Evolutionary conservation across 2,329 filamentous ascomycete species (phyloP).

Genomic region (Rachicladosporium sp.): DNA sequence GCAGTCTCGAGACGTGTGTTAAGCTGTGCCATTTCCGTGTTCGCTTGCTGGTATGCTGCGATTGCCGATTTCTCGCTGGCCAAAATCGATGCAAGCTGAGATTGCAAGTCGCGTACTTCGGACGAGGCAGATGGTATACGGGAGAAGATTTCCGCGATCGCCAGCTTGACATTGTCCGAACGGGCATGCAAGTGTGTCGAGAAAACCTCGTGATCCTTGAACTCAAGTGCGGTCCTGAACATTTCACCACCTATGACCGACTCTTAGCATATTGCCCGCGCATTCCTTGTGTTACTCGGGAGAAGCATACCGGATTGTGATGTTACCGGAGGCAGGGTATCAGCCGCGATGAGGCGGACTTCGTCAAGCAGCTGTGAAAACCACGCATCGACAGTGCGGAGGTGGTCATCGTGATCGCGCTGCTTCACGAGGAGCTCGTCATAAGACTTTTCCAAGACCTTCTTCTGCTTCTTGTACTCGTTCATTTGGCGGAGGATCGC

Average conservation of each 20-base stretch:
- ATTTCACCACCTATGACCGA: slow-evolving; percentile 21
- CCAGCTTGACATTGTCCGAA: slow-evolving; percentile 61
- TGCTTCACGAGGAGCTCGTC: slow-evolving; percentile 68
- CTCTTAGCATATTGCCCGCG: slow-evolving; percentile 20
- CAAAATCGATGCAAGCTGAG: slow-evolving; percentile 60
- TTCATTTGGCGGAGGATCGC: slow-evolving; percentile 96
- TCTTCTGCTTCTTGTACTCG: slow-evolving; percentile 88
- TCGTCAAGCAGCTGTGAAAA: slow-evolving; percentile 61
- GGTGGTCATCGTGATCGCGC: slow-evolving; percentile 79
- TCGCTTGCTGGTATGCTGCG: slow-evolving; percentile 61
- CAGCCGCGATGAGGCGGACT: slow-evolving; percentile 31
- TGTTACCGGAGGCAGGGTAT: slow-evolving; percentile 21
- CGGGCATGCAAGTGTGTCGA: slow-evolving; percentile 68
- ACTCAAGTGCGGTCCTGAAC: slow-evolving; percentile 42
- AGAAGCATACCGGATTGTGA: slow-evolving; percentile 18
- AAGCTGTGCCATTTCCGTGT: slow-evolving; percentile 69
- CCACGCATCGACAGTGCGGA: slow-evolving; percentile 85
- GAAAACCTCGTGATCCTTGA: slow-evolving; percentile 49
- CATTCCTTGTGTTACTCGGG: slow-evolving; percentile 9
- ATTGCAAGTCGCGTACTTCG: slow-evolving; percentile 61
- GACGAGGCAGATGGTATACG: slow-evolving; percentile 41
- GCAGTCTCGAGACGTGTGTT: slow-evolving; percentile 80
- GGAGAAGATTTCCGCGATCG: slow-evolving; percentile 57
- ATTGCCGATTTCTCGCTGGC: slow-evolving; percentile 72
- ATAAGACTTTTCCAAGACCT: slow-evolving; percentile 66